Conservation (phyloP, 192 early-diverging fungal genomes). For the Mortierella hygrophila region DNA sequence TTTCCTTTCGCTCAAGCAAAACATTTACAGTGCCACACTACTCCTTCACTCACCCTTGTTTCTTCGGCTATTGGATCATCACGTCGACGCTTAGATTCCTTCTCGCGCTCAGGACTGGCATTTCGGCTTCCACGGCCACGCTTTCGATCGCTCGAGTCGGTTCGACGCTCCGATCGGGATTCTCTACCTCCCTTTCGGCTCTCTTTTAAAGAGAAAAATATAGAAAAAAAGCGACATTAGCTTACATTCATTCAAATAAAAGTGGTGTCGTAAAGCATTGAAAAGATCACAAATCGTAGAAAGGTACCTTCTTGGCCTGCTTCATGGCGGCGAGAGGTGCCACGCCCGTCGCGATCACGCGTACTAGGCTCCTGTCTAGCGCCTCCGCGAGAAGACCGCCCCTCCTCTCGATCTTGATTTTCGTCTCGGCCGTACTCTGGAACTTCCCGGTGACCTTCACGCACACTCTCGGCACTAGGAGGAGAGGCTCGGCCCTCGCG, state of each 20-base stretch:
- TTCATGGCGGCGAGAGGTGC: slow-evolving; percentile 32
- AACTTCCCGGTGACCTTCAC: neutral
- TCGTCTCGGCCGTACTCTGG: neutral
- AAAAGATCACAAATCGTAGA: too few species aligned
- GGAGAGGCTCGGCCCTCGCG: slow-evolving; percentile 2
- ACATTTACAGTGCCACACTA: too few species aligned
- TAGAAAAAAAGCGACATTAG: neutral
- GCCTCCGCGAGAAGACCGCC: neutral
- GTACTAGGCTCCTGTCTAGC: neutral
- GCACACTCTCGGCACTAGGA: neutral
- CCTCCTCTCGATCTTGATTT: slow-evolving; percentile 12
- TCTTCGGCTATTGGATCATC: slow-evolving; percentile 7
- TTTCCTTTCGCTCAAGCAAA: neutral
- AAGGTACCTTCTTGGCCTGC: slow-evolving; percentile 21
- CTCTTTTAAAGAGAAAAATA: neutral
- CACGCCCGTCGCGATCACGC: slow-evolving; percentile 15
- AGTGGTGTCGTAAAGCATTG: too few species aligned
- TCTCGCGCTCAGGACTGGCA: slow-evolving; percentile 32
- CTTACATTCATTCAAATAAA: neutral
- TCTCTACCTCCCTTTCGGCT: slow-evolving; percentile 18
- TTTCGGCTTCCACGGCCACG: slow-evolving; percentile 35
- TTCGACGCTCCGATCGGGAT: slow-evolving; percentile 23
- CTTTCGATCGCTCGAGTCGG: slow-evolving; percentile 35
- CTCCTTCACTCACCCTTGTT: neutral
- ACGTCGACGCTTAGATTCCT: slow-evolving; percentile 36